Evolutionary conservation across 2,329 filamentous ascomycete genomes (phyloP), one percentile per base, ranked within the genome.

Genomic region (Alternaria sp.): DNA sequence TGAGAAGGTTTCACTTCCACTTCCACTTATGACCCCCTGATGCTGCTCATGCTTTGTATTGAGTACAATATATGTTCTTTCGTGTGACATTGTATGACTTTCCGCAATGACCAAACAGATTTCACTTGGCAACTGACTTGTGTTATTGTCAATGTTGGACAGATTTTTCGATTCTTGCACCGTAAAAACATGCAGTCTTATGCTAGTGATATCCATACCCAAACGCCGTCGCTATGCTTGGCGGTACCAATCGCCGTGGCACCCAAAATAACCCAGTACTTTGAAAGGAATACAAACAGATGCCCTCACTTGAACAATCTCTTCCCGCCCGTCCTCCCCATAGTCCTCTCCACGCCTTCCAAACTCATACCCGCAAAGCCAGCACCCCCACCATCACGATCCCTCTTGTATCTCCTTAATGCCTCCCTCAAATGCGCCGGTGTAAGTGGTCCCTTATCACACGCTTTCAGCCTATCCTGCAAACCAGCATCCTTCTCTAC

Each of bases 341-440:
- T 78, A 27, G 80, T 76, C 65, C 78, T 77, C 75, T 83, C 79
- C 65, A 78, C 75, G 0, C 83, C 83, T 62, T 84, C 81, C 59
- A 84, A 56, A 72, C 83, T 84, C 71, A 84, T 70, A 1, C 82
- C 83, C 40, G 81, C 81, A 63, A 84, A 83, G 1, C 83, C 83
- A 6, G 83, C 82, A 1, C 86, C 87, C 0, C 88, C 87, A 34
- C 89, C 88, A 70, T 90, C 89, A 4, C 86, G 81, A 25, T 86
- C 82, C 45, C 85, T 77, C 74, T 87, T 90, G 76, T 92, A 91
- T 50, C 91, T 83, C 57, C 90, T 83, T 74, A 90, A 83, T 5
- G 92, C 90, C 76, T 94, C 91, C 20, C 90, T 83, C 46, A 94
- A 77, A 77, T 94, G 91, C 62, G 93, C 91, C 0, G 92, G 90